These are phyloP conservation scores for Ruellia speciosa DNA, from an alignment of 305 asterid genomes.

Conservation along the genomic window DNA sequence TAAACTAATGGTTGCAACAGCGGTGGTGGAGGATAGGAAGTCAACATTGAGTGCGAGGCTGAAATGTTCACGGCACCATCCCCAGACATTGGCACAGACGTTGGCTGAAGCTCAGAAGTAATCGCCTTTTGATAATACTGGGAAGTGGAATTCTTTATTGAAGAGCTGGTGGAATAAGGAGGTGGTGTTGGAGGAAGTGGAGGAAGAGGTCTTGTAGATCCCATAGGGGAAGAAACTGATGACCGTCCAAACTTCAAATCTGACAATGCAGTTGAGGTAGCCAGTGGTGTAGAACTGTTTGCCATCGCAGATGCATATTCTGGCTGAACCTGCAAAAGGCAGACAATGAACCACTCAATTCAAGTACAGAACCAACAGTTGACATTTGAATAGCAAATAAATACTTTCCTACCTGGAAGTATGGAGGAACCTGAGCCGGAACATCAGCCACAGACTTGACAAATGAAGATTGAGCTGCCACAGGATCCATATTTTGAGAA, in stretches of 20 bases:
- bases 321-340: conserved; percentile 51
- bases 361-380: conserved; percentile 14
- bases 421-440: conserved; percentile 43
- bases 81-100: conserved; percentile 27
- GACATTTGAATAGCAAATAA: conserved; percentile 8
- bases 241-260: conserved; percentile 51
- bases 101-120: conserved; percentile 48
- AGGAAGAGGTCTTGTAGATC: conserved; percentile 61
- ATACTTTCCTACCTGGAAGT: conserved; percentile 43
- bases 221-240: conserved; percentile 53
- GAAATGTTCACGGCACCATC: conserved; percentile 36
- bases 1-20: conserved; percentile 47
- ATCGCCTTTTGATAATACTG: conserved; percentile 43
- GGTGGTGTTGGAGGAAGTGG: conserved; percentile 88
- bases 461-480: conserved; percentile 36
- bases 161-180: conserved; percentile 53
- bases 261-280: conserved; percentile 37
- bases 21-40: conserved; percentile 49
- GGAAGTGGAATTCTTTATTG: conserved; percentile 41
- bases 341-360: conserved; percentile 17
- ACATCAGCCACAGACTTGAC: conserved; percentile 36
- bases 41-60: conserved; percentile 40
- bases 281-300: conserved; percentile 32
- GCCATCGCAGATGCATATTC: conserved; percentile 41
- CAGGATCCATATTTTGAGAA: conserved; percentile 46